Base-by-base conservation (phyloP, 2,329 filamentous ascomycete genomes). In the Phoma sp. region DNA sequence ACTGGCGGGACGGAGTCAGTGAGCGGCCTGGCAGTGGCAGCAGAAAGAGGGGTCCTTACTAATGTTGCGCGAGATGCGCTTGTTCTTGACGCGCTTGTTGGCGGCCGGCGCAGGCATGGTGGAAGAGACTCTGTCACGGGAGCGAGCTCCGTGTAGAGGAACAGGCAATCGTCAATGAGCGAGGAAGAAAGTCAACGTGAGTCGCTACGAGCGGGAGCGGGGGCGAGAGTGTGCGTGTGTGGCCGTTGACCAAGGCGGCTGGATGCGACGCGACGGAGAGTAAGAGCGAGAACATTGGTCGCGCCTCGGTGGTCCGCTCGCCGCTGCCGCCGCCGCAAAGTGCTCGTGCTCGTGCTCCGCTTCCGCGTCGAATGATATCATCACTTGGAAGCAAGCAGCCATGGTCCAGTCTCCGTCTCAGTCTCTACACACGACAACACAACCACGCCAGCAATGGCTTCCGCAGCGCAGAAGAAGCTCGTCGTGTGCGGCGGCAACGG, bases 401-500 rank as follows among this genome's bases (percentile, higher is more conserved):
- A 51, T 41, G 29, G 14, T 29, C 47, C 27, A 40, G 41, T 18
- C 23, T 18, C 14, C 29, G 6, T 33, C 35, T 47, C 18, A 18
- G 29, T 25, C 18, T 30, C 27, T 35, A 48, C 23, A 42, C 52
- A 58, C 45, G 6, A 29, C 27, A 29, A 9, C 27, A 2, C 27
- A 53, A 55, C 49, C 44, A 49, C 30, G 18, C 14, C 37, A 47
- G 52, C 57, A 68, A 78, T 72, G 75, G 84, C 86, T 76, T 67
- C 82, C 47, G 80, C 83, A 61, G 82, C 83, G 44, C 80, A 86
- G 52, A 96, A 92, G 78, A 89, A 86, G 76, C 81, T 99, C 38
- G 87, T 98, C 37, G 92, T 99, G 49, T 96, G 90, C 63, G 95
- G 95, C 64, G 93, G 93, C 55, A 97, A 91, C 75, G 93, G 95